Conservation (phyloP, 345 rosid genomes). For the Triadica sebifera region DNA sequence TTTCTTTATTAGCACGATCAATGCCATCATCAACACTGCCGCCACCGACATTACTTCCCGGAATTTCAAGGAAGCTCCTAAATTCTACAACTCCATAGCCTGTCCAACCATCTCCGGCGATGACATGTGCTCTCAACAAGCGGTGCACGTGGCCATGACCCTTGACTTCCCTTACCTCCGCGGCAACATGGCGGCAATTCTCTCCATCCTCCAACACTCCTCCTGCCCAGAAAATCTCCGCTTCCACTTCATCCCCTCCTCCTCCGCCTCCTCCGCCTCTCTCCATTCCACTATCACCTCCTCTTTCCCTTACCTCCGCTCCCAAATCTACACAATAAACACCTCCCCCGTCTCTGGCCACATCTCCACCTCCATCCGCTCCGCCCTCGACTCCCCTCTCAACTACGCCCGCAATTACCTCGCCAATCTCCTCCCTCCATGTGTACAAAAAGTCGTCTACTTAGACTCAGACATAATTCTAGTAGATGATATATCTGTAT, state of each 20-base stretch:
- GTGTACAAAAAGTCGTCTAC: conserved; percentile 31
- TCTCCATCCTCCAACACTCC: conserved; percentile 40
- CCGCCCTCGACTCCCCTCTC: conserved; percentile 43
- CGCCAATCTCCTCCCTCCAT: conserved; percentile 31
- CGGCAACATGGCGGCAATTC: conserved; percentile 37
- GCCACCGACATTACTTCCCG: neutral
- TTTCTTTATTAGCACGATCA: neutral
- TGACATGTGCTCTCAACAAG: conserved; percentile 16
- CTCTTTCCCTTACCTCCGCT: conserved; percentile 42
- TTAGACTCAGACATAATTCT: conserved; percentile 41
- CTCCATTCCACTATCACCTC: conserved; percentile 30
- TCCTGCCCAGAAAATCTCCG: conserved; percentile 42
- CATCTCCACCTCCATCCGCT: conserved; percentile 43
- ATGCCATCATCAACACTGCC: too few relatives aligned
- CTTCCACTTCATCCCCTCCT: conserved; percentile 34
- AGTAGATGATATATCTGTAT: conserved; percentile 38
- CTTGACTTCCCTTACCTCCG: conserved; percentile 37
- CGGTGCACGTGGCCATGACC: conserved; percentile 45
- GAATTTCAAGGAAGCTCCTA: conserved; percentile 33
- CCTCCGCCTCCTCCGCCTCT: conserved; percentile 23
- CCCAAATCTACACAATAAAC: conserved; percentile 31
- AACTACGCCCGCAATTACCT: conserved; percentile 47
- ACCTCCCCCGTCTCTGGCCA: conserved; percentile 31
- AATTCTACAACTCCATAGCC: conserved; percentile 24
- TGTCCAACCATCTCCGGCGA: conserved; percentile 16